Conservation (phyloP, 192 early-diverging fungal genomes). For the Dissophora globulifera region DNA sequence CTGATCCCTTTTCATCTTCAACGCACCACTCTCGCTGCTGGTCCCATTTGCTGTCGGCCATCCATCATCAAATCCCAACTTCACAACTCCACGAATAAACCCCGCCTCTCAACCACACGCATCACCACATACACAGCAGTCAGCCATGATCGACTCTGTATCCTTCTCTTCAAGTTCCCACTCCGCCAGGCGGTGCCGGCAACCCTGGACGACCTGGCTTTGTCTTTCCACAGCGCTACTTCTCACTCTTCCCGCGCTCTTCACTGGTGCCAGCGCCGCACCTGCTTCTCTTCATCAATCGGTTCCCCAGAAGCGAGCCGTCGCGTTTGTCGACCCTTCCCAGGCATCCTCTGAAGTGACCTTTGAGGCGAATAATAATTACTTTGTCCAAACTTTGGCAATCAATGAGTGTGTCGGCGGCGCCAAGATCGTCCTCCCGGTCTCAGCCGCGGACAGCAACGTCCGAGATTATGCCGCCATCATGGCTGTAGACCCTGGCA, state of each 20-base stretch:
- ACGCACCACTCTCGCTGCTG: no score
- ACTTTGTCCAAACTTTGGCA: constrained; percentile 1
- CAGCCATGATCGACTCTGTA: background rate
- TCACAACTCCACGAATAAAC: no score
- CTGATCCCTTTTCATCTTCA: no score
- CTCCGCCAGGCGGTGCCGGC: background rate
- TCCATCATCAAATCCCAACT: no score
- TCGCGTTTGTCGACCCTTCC: constrained; percentile 4
- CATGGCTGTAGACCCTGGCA: background rate
- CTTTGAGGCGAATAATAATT: constrained; percentile 1
- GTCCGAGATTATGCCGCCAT: constrained; percentile 17
- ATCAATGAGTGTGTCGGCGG: constrained; percentile 22
- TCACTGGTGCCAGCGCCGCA: constrained; percentile 20
- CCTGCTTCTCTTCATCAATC: background rate
- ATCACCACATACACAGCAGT: no score
- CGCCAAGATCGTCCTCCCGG: background rate
- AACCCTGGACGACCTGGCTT: constrained; percentile 1
- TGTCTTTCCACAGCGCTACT: background rate
- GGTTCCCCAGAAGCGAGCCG: constrained; percentile 13
- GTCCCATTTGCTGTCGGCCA: no score
- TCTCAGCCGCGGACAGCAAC: background rate
- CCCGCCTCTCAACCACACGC: no score
- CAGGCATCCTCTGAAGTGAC: constrained; percentile 8
- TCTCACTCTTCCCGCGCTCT: constrained; percentile 7
- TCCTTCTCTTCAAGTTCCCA: no score